These are phyloP conservation scores for Hirschfeldia incana DNA, from an alignment of 345 rosid species.

Conservation along the genomic window DNA sequence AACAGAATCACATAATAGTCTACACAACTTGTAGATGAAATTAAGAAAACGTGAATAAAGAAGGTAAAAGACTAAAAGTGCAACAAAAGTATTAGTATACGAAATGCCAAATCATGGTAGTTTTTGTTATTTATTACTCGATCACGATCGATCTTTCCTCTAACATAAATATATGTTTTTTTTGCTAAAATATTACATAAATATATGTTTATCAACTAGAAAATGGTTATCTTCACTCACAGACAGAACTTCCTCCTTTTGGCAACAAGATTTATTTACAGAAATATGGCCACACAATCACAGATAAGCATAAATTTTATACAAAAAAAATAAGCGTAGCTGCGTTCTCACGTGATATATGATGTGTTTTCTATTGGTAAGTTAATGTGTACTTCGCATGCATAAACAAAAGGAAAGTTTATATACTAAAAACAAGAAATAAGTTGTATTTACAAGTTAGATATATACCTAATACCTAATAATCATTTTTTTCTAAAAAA, in stretches of 20 bases:
- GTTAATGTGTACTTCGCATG: too few species aligned
- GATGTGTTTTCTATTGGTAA: not conserved
- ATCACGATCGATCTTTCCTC: not conserved
- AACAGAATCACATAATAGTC: constrained; percentile 22
- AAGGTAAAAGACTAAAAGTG: not conserved
- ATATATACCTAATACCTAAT: not conserved
- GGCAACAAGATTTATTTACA: not conserved
- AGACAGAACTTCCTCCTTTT: constrained; percentile 17
- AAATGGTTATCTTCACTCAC: not conserved
- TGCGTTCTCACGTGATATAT: constrained; percentile 14
- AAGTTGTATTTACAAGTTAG: not conserved
- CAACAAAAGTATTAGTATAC: not conserved
- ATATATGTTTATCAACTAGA: not conserved
- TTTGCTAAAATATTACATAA: too few species aligned
- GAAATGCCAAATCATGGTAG: not conserved
- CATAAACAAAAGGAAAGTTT: not conserved
- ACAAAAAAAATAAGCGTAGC: not conserved
- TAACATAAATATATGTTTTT: not conserved
- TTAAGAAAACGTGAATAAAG: constrained; percentile 12
- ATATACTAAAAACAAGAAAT: not conserved
- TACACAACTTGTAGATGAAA: constrained; percentile 21
- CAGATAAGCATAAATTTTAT: not conserved
- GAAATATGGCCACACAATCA: not conserved
- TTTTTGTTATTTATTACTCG: not conserved
- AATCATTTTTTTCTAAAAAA: not conserved